A percentile compares a stretch with the other conserved stretches of the same genome.
These are phyloP conservation scores for Bipolaris victoriae DNA, from an alignment of 2,329 filamentous ascomycete genomes.

Conservation along the genomic window DNA sequence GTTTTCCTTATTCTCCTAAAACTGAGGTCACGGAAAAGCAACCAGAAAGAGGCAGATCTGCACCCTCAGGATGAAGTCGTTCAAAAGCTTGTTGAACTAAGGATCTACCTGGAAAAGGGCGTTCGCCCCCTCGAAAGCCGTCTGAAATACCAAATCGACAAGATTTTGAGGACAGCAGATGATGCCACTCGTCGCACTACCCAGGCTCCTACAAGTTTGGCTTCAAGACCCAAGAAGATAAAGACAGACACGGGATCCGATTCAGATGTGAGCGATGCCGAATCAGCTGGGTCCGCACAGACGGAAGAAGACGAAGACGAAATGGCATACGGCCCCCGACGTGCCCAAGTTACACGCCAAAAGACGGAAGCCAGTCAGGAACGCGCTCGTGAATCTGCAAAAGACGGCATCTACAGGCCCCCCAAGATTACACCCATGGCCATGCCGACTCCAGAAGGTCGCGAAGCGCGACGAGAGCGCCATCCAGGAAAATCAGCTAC, in stretches of 20 bases:
- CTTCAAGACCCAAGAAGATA: constrained; percentile 38
- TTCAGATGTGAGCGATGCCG: constrained; percentile 50
- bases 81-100: constrained; percentile 85
- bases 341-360: constrained; percentile 52
- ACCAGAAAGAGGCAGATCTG: constrained; percentile 44
- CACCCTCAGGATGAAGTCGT: constrained; percentile 71
- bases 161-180: constrained; percentile 86
- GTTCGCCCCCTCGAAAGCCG: constrained; percentile 88
- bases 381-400: constrained; percentile 39
- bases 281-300: constrained; percentile 37
- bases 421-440: constrained; percentile 85
- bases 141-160: constrained; percentile 94
- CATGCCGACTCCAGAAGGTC: constrained; percentile 72
- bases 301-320: constrained; percentile 59
- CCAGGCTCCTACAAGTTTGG: constrained; percentile 30
- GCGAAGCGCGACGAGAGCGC: constrained; percentile 66
- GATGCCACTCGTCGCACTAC: constrained; percentile 57
- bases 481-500: constrained; percentile 76
- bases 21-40: constrained; percentile 56
- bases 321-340: constrained; percentile 68
- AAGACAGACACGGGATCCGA: constrained; percentile 48
- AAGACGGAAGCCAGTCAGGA: constrained; percentile 27
- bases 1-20: constrained; percentile 86
- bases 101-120: constrained; percentile 92
- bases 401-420: constrained; percentile 81